Percentiles rank a stretch among this genome's conserved stretches.
Conservation (phyloP, 2,329 filamentous ascomycete genomes). For the Raffaelea ambrosiae region DNA sequence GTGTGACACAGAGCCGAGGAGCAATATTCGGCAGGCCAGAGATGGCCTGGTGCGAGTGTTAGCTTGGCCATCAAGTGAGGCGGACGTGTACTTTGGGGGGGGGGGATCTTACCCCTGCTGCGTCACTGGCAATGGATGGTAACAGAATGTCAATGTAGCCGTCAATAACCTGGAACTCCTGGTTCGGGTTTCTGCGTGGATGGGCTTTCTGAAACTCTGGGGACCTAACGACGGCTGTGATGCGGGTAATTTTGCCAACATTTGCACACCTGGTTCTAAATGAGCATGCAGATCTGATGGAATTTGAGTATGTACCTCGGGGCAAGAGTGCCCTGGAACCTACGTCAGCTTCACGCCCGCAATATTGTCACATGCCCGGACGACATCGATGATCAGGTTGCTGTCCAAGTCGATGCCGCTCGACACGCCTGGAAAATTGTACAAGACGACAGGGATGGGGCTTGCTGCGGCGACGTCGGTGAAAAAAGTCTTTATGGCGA, state of each 20-base stretch:
- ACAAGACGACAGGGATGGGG: conserved; percentile 16
- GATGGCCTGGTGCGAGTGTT: conserved; percentile 11
- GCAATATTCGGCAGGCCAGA: conserved; percentile 9
- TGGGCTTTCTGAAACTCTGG: conserved; percentile 1
- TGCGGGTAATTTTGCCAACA: conserved; percentile 15
- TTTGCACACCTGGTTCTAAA: conserved; percentile 11
- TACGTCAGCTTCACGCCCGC: not conserved
- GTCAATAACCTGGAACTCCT: conserved; percentile 15
- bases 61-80: no score
- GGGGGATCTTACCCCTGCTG: no score
- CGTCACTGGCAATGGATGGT: conserved; percentile 15
- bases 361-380: conserved; percentile 9
- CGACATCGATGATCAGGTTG: conserved; percentile 15
- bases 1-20: conserved; percentile 10
- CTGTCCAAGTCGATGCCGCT: conserved; percentile 16
- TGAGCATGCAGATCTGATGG: no score
- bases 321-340: no score
- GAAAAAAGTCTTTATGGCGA: conserved; percentile 14
- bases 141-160: conserved; percentile 20
- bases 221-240: conserved; percentile 11
- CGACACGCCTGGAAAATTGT: conserved; percentile 16
- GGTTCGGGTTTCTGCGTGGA: conserved; percentile 6
- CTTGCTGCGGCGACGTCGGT: conserved; percentile 14
- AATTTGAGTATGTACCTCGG: no score
- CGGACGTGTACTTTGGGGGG: no score